Evolutionary conservation across 192 early-diverging fungal genomes (phyloP), one percentile per base, ranked within the genome.

Genomic region (Powellomyces hirtus): DNA sequence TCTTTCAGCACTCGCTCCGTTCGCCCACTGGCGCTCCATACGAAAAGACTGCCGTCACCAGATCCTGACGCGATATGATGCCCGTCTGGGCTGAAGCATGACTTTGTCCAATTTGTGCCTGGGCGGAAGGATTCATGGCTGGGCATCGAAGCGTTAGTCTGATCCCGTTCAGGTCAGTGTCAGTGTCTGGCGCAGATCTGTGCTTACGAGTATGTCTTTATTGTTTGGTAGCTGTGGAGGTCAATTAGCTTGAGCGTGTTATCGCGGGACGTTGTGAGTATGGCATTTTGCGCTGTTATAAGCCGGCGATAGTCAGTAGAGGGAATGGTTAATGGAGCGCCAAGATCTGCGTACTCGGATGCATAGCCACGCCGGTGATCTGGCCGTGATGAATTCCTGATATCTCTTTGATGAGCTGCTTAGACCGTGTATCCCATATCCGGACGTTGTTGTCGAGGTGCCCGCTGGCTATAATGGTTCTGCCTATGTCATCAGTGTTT

Each of bases 211-310:
- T 88, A 80, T n/a, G 89, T 86, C 16, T 77, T 78, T 0, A 90
- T 66, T 4, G 88, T 81, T 40, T 90, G 89, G 68, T 89, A 94
- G 29, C 88, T 94, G 5, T 86, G 49, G 8, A 90, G 62, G 71
- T 96, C 94, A 50, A 98, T 76, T 10, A 96, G 74, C 68, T 91
- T 86, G 10, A 98, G 79, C 34, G 91, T 93, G 77, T 96, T 94
- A 74, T 98, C 96, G 46, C 92, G 82, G 29, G 92, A 95, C 73
- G 94, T 98, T 16, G 94, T 98, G 79, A 98, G 75, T 0, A 98
- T 67, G 64, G 87, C 81, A 6, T 77, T 83, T 34, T 87, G 75
- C 74, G 89, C 91, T 88, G 14, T 16, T 3, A 49, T 24, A 20
- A 45, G 42, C 26, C 22, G 62, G 26, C 13, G 4, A 26, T 29